Percentiles rank a stretch among this genome's conserved stretches.
Evolutionary conservation across 768 basidiomycete genomes (phyloP).

Genomic region (Hericium alpestre): DNA sequence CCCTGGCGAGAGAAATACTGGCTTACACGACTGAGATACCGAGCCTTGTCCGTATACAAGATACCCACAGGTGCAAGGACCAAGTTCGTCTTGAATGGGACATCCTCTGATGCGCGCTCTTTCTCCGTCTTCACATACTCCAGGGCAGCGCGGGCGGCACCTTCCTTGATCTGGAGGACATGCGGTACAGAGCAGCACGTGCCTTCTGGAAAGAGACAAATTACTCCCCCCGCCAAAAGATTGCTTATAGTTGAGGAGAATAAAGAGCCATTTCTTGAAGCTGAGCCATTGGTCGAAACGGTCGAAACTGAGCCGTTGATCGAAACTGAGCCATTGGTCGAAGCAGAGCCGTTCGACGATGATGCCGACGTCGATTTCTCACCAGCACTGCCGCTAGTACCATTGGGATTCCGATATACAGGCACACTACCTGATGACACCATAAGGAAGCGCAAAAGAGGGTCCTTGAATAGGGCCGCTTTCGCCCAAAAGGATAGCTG

Average conservation of each 20-base stretch:
- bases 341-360: no score
- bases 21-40: conserved; percentile 83
- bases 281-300: background rate
- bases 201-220: conserved; percentile 91
- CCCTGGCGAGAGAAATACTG: background rate
- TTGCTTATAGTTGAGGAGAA: conserved; percentile 85
- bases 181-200: conserved; percentile 89
- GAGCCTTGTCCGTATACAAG: conserved; percentile 89
- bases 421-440: conserved; percentile 89
- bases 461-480: conserved; percentile 73
- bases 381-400: conserved; percentile 49
- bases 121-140: background rate
- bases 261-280: conserved; percentile 24
- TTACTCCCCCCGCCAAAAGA: conserved; percentile 44
- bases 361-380: background rate
- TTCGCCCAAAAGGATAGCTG: conserved; percentile 91
- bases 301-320: background rate
- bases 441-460: conserved; percentile 59
- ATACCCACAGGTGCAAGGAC: conserved; percentile 72
- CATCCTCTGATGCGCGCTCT: background rate
- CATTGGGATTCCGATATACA: conserved; percentile 87
- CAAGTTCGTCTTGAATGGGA: background rate
- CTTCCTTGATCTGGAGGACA: conserved; percentile 89
- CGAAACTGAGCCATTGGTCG: background rate
- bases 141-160: conserved; percentile 82